Conservation (phyloP, 202 grass and related monocot species). For the Setaria italica region DNA sequence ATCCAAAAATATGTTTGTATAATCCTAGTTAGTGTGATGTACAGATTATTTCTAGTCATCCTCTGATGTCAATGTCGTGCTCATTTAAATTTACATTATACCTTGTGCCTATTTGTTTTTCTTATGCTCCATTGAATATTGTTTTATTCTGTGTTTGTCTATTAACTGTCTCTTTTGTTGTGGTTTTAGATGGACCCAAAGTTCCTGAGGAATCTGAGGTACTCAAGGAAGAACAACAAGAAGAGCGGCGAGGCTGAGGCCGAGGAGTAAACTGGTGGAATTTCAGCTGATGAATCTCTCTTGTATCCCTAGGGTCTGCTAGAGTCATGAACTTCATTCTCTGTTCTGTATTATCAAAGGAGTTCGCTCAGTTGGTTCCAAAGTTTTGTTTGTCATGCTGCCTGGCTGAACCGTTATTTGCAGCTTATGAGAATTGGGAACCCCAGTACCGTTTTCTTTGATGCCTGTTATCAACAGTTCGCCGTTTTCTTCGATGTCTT, state of each 20-base stretch:
- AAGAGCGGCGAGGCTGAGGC: slow-evolving; percentile 52
- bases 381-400: slow-evolving; percentile 32
- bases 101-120: not conserved
- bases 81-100: not conserved
- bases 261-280: slow-evolving; percentile 56
- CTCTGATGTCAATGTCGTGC: not conserved
- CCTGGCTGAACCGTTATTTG: slow-evolving; percentile 18
- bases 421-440: slow-evolving; percentile 16
- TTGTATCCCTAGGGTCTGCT: slow-evolving; percentile 42
- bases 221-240: slow-evolving; percentile 90
- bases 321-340: slow-evolving; percentile 14
- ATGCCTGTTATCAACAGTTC: not conserved
- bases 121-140: too few species aligned
- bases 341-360: slow-evolving; percentile 35
- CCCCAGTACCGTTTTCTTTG: not conserved
- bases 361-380: not conserved
- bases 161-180: not conserved
- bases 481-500: too few species aligned
- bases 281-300: slow-evolving; percentile 15
- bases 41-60: not conserved
- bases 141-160: not conserved
- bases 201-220: slow-evolving; percentile 94
- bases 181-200: slow-evolving; percentile 86
- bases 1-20: not conserved
- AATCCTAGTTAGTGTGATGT: not conserved